Base-by-base conservation (phyloP, 1,139 yeast species). In the Zygosaccharomyces sapae region DNA sequence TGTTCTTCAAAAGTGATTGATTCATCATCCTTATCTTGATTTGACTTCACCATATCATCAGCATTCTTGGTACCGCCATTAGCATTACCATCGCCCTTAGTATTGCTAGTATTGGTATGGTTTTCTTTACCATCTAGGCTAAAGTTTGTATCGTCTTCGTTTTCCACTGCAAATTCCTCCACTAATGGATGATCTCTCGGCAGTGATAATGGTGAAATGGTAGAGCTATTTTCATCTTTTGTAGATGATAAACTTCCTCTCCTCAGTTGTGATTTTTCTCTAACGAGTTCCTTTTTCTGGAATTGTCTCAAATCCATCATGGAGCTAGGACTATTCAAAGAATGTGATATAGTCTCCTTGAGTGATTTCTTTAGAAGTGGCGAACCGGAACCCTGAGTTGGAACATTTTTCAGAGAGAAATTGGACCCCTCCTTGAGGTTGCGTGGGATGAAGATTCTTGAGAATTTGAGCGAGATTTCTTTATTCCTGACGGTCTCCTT, bases 281-380 rank as follows among this genome's bases (percentile, higher is more conserved):
- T 50, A 10, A 53, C 58, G 22, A 55, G 46, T 36, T 53, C 62
- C 41, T 58, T 62, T 39, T 53, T 49, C 18, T 59, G 57, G 45
- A 62, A 55, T 46, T 62, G 65, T 41, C 55, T 52, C 42, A 62
- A 50, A 47, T 62, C 64, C 61, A 62, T 58, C 13, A 59, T 60
- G 3, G 66, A 62, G 42, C 55, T 55, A 5, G 64, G 60, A 5
- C 55, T 50, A 41, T 59, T 60, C 16, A 60, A 48, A 1, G 58
- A 58, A 45, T 57, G 57, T 3, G 63, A 53, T n/a, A 62, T 48
- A n/a, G 55, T 51, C 16, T 57, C 56, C 44, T 62, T 54, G 8
- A 53, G 35, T 3, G 56, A 49, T 37, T 53, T 57, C 24, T 55
- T 53, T 34, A 58, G 48, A 5, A 59, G 44, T 7, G 65, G 59